Evolutionary conservation across 2,329 filamentous ascomycete genomes (phyloP), one percentile per base, ranked within the genome.

Genomic region (Fusarium nematophilum): DNA sequence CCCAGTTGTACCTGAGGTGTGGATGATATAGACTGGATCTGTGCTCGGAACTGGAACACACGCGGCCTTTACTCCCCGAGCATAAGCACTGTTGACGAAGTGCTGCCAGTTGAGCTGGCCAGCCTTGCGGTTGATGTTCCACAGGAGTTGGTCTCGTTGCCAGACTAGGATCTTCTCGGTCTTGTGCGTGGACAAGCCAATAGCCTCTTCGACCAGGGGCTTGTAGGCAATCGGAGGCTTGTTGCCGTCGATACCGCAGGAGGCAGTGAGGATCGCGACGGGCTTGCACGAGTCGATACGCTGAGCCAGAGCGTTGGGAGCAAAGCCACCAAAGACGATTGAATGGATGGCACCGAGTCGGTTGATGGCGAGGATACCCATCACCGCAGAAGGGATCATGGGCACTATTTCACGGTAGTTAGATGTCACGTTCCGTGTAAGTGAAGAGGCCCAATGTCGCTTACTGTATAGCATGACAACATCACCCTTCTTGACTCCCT

Each of bases 251-350:
- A 97, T 93, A 27, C 93, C 93, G 74, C 93, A 97, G 8, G 92
- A 96, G 1, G 93, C 93, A 1, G 93, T 97, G 72, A 97, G 84
- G 42, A 97, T 86, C 9, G 85, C 87, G 8, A 85, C 85, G 7
- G 93, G 92, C 27, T 84, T 84, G 7, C 90, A 92, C 0, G 91
- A 90, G 44, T 96, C 92, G 64, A 98, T 96, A 21, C 93, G 85
- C 76, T 97, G 93, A 1, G 93, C 92, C 37, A 97, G 81, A 4
- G 93, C 91, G 9, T 83, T 81, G 0, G 93, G 82, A 0, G 92
- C 92, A 72, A 98, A 98, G 0, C 94, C 93, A 34, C 94, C 94
- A 75, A 97, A 97, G 4, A 98, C 94, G 5, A 96, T 92, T 4
- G 91, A 88, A 72, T 98, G 94, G 46, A 97, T 87, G 13, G 93